Percentiles rank a stretch among this genome's conserved stretches.
phyloP scores from a whole-genome alignment of 2,329 filamentous ascomycete species.

The Penicillium sumatraense region DNA sequence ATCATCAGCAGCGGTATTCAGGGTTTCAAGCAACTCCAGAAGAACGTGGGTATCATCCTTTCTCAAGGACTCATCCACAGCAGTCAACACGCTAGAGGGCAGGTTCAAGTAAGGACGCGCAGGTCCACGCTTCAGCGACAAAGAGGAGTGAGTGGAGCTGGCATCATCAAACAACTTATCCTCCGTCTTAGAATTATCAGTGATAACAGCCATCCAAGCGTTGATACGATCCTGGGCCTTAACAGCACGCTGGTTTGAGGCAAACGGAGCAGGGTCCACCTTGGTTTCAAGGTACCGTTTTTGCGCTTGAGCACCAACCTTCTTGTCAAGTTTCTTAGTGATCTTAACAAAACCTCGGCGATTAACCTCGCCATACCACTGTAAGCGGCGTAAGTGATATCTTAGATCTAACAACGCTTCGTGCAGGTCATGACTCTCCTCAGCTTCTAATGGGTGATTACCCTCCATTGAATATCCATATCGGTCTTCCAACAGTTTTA shows the following conservation, averaged over 20 bases:
- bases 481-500: slow-evolving; percentile 84
- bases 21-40: slow-evolving; percentile 60
- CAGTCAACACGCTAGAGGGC: slow-evolving; percentile 58
- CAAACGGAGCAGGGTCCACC: slow-evolving; percentile 86
- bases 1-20: slow-evolving; percentile 59
- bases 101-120: slow-evolving; percentile 76
- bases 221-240: slow-evolving; percentile 74
- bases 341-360: slow-evolving; percentile 95
- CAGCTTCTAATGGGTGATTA: slow-evolving; percentile 75
- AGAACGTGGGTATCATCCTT: slow-evolving; percentile 47
- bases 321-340: slow-evolving; percentile 98
- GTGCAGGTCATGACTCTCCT: slow-evolving; percentile 90
- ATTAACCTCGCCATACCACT: slow-evolving; percentile 99
- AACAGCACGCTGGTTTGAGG: slow-evolving; percentile 68
- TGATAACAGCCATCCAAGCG: slow-evolving; percentile 82
- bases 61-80: slow-evolving; percentile 46
- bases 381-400: slow-evolving; percentile 83
- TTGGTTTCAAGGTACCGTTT: slow-evolving; percentile 86
- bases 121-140: slow-evolving; percentile 76
- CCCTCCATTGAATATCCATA: slow-evolving; percentile 77
- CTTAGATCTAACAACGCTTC: slow-evolving; percentile 87
- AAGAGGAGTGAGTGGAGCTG: slow-evolving; percentile 68
- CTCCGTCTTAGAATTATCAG: slow-evolving; percentile 58
- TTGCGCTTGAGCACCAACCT: slow-evolving; percentile 77
- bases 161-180: slow-evolving; percentile 76